A percentile compares a stretch with the other conserved stretches of the same genome.
These are phyloP conservation scores for Pyrenophora graminea DNA, from an alignment of 2,329 filamentous ascomycete genomes.

Conservation along the genomic window DNA sequence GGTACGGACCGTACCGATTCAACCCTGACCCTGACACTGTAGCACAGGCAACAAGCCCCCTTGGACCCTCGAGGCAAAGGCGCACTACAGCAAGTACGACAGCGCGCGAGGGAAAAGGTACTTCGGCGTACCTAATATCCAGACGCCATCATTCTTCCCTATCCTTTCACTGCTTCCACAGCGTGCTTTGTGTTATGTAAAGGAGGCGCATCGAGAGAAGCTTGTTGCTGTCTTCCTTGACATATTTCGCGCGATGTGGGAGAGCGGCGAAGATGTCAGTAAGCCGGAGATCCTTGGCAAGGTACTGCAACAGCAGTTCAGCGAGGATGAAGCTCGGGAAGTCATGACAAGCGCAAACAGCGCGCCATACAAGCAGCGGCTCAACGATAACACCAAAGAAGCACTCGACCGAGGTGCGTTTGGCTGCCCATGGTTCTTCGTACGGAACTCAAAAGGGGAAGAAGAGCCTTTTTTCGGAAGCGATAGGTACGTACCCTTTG, in stretches of 20 bases:
- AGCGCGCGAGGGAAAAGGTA: constrained; percentile 55
- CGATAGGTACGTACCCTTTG: constrained; percentile 58
- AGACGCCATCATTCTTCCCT: constrained; percentile 57
- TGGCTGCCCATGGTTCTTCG: constrained; percentile 77
- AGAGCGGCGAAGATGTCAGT: constrained; percentile 62
- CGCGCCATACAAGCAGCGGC: constrained; percentile 56
- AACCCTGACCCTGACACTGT: constrained; percentile 11
- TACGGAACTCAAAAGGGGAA: constrained; percentile 60
- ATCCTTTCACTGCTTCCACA: constrained; percentile 63
- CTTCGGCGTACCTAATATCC: constrained; percentile 52
- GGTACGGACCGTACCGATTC: not conserved
- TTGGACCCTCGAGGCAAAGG: constrained; percentile 72
- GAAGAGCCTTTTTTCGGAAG: constrained; percentile 77
- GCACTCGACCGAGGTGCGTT: constrained; percentile 71
- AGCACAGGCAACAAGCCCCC: constrained; percentile 71
- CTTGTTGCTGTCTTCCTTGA: constrained; percentile 59
- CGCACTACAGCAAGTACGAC: constrained; percentile 60
- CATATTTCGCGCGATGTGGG: constrained; percentile 67
- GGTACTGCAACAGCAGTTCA: constrained; percentile 55
- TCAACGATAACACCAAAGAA: constrained; percentile 63
- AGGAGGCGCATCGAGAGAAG: constrained; percentile 56
- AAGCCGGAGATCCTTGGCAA: constrained; percentile 59
- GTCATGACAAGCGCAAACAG: constrained; percentile 60
- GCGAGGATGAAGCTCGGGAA: constrained; percentile 55
- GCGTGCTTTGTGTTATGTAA: constrained; percentile 69